These are phyloP conservation scores for Xylaria sp. DNA, from an alignment of 2,329 filamentous ascomycete genomes.

Conservation along the genomic window DNA sequence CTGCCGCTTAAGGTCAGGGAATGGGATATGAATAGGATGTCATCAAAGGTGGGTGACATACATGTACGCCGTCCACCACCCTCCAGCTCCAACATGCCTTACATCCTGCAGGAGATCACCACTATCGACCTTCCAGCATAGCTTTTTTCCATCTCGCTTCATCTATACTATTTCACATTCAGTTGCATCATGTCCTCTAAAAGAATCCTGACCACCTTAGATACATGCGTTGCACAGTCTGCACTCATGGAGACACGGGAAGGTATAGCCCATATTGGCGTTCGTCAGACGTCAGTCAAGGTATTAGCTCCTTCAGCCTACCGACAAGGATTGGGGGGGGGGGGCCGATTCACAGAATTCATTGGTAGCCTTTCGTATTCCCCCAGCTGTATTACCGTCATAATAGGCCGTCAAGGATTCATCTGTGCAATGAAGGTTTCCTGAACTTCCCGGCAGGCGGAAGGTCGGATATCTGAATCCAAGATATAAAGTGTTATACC, in stretches of 20 bases:
- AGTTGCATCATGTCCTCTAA: not conserved
- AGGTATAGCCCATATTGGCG: not conserved
- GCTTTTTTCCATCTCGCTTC: not conserved
- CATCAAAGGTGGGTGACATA: not conserved
- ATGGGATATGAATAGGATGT: not conserved
- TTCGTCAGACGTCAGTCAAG: not conserved
- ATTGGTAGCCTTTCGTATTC: slow-evolving; percentile 27
- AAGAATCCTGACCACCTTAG: not conserved
- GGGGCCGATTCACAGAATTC: slow-evolving; percentile 12
- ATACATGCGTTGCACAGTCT: no score
- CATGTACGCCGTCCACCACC: not conserved
- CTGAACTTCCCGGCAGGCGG: slow-evolving; percentile 14
- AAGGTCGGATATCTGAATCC: not conserved
- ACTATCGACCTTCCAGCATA: not conserved
- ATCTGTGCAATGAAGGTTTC: slow-evolving; percentile 8
- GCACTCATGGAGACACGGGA: no score
- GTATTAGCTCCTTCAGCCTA: slow-evolving; percentile 26
- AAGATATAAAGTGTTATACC: not conserved
- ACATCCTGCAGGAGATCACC: not conserved
- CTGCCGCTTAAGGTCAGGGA: not conserved
- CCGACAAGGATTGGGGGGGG: slow-evolving; percentile 12
- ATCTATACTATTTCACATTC: not conserved
- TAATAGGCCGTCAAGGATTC: slow-evolving; percentile 10
- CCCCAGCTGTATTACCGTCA: slow-evolving; percentile 22
- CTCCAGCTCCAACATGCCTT: not conserved